Base-by-base conservation (phyloP, 768 basidiomycete species). In the Mycena sanguinolenta region DNA sequence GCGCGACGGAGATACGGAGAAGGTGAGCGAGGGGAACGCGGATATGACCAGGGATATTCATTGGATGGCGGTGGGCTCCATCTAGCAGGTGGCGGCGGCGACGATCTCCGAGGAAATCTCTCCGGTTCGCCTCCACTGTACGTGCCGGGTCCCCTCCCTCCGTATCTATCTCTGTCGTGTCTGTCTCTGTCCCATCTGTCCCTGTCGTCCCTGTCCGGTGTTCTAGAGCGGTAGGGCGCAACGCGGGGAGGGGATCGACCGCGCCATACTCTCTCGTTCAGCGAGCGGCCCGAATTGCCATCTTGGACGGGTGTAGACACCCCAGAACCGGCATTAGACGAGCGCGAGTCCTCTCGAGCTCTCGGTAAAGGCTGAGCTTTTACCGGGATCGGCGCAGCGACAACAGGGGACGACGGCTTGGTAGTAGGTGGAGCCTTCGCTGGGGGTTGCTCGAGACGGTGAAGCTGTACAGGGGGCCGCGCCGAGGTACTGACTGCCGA, bases 121-220 rank as follows among this genome's bases (percentile, higher is more conserved):
- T 44, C 54, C 21, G 55, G 61, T 32, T 67, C 58, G 4, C 25
- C 36, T 49, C 21, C 36, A 19, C 21, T 19, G 46, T 63, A 69
- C 9, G 57, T 9, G 23, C 25, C 28, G 12, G 30, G 42, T 34
- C n/a, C 50, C 50, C n/a, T n/a, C 32, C 30, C 58, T 54, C 49
- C 34, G 39, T 57, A 65, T 52, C 61, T 19, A 16, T 63, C 70
- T 52, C 55, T 21, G n/a, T n/a, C n/a, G n/a, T n/a, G n/a, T n/a
- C n/a, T n/a, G n/a, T n/a, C n/a, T n/a, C n/a, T n/a, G n/a, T n/a
- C n/a, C n/a, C n/a, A n/a, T n/a, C n/a, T n/a, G n/a, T n/a, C n/a
- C n/a, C n/a, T n/a, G n/a, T n/a, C n/a, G n/a, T n/a, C n/a, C n/a
- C n/a, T n/a, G 16, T 58, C 70, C 12, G 68, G 68, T 6, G 61